Percentiles rank a stretch among this genome's conserved stretches.
Evolutionary conservation across 1,284 basidiomycete genomes (phyloP).

Genomic region (Rhodotorula mucilaginosa): DNA sequence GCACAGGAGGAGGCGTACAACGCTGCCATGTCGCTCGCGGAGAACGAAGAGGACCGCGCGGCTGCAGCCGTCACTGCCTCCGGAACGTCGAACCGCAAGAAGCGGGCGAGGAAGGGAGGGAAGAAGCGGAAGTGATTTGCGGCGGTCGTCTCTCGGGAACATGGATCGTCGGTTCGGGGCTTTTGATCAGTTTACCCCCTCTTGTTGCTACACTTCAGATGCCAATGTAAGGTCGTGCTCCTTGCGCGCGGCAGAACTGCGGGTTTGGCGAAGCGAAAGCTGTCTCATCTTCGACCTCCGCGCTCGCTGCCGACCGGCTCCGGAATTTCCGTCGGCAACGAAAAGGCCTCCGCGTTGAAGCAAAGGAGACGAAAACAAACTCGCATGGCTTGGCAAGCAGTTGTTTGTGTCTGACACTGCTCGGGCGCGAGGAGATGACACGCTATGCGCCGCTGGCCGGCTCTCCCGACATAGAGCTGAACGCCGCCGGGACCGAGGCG

Average conservation of each 20-base stretch:
- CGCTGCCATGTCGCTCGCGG: not conserved
- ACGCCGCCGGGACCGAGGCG: not conserved
- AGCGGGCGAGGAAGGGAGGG: not conserved
- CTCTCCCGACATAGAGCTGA: not conserved
- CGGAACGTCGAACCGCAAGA: not conserved
- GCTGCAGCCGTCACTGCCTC: not conserved
- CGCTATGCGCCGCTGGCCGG: not conserved
- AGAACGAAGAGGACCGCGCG: not conserved
- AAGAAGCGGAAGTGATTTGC: not conserved
- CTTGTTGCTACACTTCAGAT: too few species aligned
- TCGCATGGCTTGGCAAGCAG: not conserved
- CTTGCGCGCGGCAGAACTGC: too few species aligned
- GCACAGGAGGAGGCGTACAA: not conserved
- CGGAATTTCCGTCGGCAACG: not conserved
- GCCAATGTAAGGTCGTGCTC: not conserved
- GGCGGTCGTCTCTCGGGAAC: too few species aligned
- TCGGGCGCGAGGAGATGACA: not conserved
- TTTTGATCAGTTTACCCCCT: too few species aligned
- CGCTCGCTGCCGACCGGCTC: not conserved
- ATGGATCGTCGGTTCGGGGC: too few species aligned
- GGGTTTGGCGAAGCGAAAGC: too few species aligned
- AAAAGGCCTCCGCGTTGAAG: not conserved
- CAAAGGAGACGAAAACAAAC: not conserved
- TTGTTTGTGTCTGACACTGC: not conserved
- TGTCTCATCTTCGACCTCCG: not conserved